A percentile compares a stretch with the other conserved stretches of the same genome.
These are phyloP conservation scores for Leccinum obscurum DNA, from an alignment of 768 basidiomycete genomes.

Conservation along the genomic window DNA sequence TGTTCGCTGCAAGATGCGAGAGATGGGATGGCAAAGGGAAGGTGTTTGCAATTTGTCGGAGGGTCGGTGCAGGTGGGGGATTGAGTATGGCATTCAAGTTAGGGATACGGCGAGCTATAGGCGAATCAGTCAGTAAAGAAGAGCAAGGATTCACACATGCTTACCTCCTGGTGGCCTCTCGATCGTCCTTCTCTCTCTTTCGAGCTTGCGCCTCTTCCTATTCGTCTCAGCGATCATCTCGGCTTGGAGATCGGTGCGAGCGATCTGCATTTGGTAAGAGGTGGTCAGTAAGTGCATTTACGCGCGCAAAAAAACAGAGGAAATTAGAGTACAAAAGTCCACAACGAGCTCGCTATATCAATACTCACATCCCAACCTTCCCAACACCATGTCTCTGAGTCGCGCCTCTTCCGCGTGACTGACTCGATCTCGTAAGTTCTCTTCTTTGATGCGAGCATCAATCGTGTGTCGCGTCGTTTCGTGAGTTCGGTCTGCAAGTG, in stretches of 20 bases:
- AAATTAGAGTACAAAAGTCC: slow-evolving; percentile 4
- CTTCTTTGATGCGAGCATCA: slow-evolving; percentile 77
- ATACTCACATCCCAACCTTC: slow-evolving; percentile 83
- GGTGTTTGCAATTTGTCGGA: slow-evolving; percentile 66
- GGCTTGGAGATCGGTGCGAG: slow-evolving; percentile 77
- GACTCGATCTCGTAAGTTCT: slow-evolving; percentile 67
- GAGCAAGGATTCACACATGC: slow-evolving; percentile 23
- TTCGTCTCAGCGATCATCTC: slow-evolving; percentile 91
- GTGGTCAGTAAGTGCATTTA: slow-evolving; percentile 9
- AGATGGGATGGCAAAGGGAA: slow-evolving; percentile 45
- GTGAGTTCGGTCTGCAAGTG: slow-evolving; percentile 80
- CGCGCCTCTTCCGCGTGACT: slow-evolving; percentile 57
- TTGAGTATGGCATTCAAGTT: slow-evolving; percentile 41
- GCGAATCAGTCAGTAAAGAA: slow-evolving; percentile 6
- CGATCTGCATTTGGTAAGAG: slow-evolving; percentile 44
- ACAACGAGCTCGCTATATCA: slow-evolving; percentile 5
- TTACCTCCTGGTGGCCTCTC: slow-evolving; percentile 77
- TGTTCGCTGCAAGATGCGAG: slow-evolving; percentile 24
- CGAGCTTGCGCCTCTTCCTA: slow-evolving; percentile 78
- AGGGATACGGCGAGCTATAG: slow-evolving; percentile 59
- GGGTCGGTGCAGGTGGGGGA: slow-evolving; percentile 55
- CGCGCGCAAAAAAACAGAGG: background rate
- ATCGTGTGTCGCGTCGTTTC: slow-evolving; percentile 74
- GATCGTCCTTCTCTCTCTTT: slow-evolving; percentile 77
- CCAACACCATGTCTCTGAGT: slow-evolving; percentile 79